These are phyloP conservation scores for Diaporthe sp. DNA, from an alignment of 2,329 filamentous ascomycete genomes.

Conservation along the genomic window DNA sequence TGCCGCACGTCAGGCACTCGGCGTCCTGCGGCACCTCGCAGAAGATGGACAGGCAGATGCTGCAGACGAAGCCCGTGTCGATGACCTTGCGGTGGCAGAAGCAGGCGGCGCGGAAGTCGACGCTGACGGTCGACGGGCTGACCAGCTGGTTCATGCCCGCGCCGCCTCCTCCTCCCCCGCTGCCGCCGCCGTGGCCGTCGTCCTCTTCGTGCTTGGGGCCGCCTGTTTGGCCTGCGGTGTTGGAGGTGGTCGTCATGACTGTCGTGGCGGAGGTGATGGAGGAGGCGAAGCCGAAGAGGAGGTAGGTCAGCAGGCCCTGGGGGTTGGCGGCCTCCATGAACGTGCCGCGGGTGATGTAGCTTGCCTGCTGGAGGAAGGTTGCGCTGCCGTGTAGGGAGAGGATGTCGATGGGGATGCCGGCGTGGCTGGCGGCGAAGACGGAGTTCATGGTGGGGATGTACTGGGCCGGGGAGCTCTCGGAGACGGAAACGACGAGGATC, in stretches of 20 bases:
- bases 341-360: slow-evolving; percentile 72
- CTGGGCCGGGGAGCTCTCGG: slow-evolving; percentile 85
- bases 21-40: slow-evolving; percentile 75
- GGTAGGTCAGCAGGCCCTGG: slow-evolving; percentile 85
- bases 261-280: slow-evolving; percentile 75
- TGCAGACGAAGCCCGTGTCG: slow-evolving; percentile 95
- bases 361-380: slow-evolving; percentile 93
- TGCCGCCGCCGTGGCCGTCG: slow-evolving; percentile 17
- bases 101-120: slow-evolving; percentile 98
- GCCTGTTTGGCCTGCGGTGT: slow-evolving; percentile 39
- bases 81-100: slow-evolving; percentile 96
- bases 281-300: slow-evolving; percentile 86
- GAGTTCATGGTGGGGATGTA: slow-evolving; percentile 99
- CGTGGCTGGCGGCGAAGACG: slow-evolving; percentile 93
- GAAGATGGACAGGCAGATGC: slow-evolving; percentile 95
- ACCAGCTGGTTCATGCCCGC: slow-evolving; percentile 70
- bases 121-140: slow-evolving; percentile 83
- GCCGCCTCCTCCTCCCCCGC: slow-evolving; percentile 54
- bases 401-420: slow-evolving; percentile 92
- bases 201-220: slow-evolving; percentile 32
- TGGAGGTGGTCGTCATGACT: slow-evolving; percentile 45
- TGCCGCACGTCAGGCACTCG: slow-evolving; percentile 87
- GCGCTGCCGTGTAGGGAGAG: slow-evolving; percentile 87
- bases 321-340: slow-evolving; percentile 69
- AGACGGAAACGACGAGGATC: slow-evolving; percentile 92